phyloP scores from a whole-genome alignment of 1,284 basidiomycete genomes.

The Puccinia novopanici region DNA sequence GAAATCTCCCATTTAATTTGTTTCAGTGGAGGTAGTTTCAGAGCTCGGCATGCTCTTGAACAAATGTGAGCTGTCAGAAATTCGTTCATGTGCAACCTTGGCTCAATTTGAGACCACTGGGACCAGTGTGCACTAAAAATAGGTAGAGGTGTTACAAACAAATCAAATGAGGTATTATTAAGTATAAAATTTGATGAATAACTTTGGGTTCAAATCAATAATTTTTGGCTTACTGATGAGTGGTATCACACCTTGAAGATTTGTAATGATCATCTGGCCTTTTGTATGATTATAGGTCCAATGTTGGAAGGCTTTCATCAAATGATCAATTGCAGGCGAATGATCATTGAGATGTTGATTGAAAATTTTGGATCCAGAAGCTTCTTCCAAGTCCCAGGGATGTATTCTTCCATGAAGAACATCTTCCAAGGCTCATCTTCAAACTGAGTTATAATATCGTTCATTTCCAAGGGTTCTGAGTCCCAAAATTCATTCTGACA shows the following conservation, averaged over 20 bases:
- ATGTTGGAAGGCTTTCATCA: neutral
- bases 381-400: neutral
- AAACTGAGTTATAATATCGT: neutral
- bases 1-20: too few relatives aligned
- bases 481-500: neutral
- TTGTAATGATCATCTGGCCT: neutral
- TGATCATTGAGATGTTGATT: neutral
- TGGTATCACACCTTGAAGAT: neutral
- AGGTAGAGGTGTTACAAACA: too few relatives aligned
- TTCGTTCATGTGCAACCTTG: too few relatives aligned
- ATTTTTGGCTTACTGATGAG: neutral
- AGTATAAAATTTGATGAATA: too few relatives aligned
- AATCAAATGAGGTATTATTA: too few relatives aligned
- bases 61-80: too few relatives aligned
- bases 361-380: neutral
- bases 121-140: too few relatives aligned
- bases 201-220: slow-evolving; percentile 11
- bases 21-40: too few relatives aligned
- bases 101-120: too few relatives aligned
- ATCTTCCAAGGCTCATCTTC: neutral
- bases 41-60: too few relatives aligned
- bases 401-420: neutral
- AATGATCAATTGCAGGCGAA: neutral
- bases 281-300: neutral
- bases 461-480: neutral